These are phyloP conservation scores for Aspergillus kassunensis DNA, from an alignment of 495 filamentous ascomycete genomes.

Conservation along the genomic window DNA sequence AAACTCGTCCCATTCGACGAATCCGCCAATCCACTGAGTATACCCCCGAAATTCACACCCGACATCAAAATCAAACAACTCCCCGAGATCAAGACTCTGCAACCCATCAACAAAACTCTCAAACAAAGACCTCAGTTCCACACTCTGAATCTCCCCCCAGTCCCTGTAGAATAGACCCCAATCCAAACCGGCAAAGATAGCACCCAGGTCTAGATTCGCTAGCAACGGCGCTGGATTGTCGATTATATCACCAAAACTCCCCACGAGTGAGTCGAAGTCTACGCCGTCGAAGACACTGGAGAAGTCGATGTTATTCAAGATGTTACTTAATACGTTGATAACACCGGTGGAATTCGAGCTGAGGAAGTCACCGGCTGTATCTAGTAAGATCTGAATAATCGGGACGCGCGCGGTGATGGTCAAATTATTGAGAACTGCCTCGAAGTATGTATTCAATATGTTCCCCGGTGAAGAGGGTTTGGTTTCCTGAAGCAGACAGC, in stretches of 20 bases:
- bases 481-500: conserved; percentile 39
- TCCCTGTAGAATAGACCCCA: background rate
- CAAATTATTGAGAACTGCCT: conserved; percentile 41
- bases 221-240: background rate
- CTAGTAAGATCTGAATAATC: conserved; percentile 31
- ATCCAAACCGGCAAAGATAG: background rate
- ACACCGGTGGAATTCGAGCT: background rate
- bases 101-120: background rate
- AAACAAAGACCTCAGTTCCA: background rate
- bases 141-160: conserved; percentile 8
- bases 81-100: background rate
- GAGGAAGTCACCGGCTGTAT: conserved; percentile 20
- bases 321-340: background rate
- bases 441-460: conserved; percentile 42
- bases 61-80: background rate
- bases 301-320: conserved; percentile 5
- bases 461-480: conserved; percentile 38
- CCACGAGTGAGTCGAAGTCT: background rate
- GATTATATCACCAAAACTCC: background rate
- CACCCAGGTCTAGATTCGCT: background rate
- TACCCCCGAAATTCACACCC: conserved; percentile 1
- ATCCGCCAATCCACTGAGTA: background rate
- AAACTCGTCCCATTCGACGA: background rate
- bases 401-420: conserved; percentile 33
- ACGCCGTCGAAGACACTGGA: background rate